phyloP scores from a whole-genome alignment of 345 rosid genomes.

The Citrus medica region DNA sequence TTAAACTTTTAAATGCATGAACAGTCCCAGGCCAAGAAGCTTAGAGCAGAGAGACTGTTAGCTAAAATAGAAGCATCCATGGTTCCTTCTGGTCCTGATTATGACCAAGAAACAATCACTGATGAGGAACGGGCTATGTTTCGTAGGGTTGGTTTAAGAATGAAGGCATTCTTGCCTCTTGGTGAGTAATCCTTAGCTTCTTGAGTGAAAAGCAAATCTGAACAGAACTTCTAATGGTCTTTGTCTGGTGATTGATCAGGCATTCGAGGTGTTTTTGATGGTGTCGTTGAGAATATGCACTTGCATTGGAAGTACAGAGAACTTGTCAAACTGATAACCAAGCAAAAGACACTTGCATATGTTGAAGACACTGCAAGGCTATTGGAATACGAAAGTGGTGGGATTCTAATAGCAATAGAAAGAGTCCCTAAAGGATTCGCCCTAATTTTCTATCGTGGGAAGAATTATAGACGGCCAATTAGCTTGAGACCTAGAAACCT shows the following conservation, averaged over 20 bases:
- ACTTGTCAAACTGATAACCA: conserved; percentile 89
- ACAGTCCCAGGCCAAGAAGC: conserved; percentile 87
- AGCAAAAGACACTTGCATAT: conserved; percentile 86
- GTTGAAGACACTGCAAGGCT: conserved; percentile 93
- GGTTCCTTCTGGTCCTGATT: conserved; percentile 95
- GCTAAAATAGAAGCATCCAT: conserved; percentile 91
- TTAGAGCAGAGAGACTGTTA: conserved; percentile 80
- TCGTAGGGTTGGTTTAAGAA: conserved; percentile 87
- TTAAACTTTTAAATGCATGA: conserved; percentile 19
- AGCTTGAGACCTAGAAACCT: conserved; percentile 92
- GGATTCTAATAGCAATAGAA: conserved; percentile 90
- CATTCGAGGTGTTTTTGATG: conserved; percentile 98
- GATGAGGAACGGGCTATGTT: conserved; percentile 93
- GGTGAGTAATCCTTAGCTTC: conserved; percentile 47
- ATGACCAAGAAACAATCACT: conserved; percentile 92
- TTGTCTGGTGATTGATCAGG: conserved; percentile 42
- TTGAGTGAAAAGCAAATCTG: not conserved
- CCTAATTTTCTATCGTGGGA: conserved; percentile 89
- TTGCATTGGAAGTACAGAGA: conserved; percentile 99
- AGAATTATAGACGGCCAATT: conserved; percentile 86
- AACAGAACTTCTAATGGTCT: conserved; percentile 16
- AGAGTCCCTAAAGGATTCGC: conserved; percentile 92
- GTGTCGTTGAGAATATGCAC: conserved; percentile 98
- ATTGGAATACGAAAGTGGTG: conserved; percentile 94
- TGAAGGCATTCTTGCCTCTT: conserved; percentile 90